Base-by-base conservation (phyloP, 306 rosid genomes). In the Sesbania bispinosa region DNA sequence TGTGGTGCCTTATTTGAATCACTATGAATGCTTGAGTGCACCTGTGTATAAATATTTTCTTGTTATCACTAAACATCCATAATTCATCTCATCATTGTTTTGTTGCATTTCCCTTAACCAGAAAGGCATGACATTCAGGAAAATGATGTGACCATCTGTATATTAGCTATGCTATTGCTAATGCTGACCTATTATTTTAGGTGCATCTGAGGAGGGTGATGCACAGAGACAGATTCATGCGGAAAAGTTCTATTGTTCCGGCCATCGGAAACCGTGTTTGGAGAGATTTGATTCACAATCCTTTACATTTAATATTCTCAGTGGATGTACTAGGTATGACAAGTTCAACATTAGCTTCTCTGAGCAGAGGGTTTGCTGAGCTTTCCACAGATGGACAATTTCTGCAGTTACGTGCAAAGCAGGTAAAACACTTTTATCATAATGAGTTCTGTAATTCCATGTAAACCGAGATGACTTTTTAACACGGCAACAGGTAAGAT, bases 241-340 rank as follows among this genome's bases (percentile, higher is more conserved):
- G 96, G 67, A 85, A 80, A 77, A 94, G 99, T 67, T 87, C 95
- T 45, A 91, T 94, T 57, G 51, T 77, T 83, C 76, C 93, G 26
- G 99, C 97, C 62, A 88, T 91, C 83, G 95, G 89, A 75, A 84
- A 82, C 86, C 99, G 99, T 64, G 76, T 94, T 78, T 94, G 92
- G 93, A 87, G 99, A 80, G 99, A 94, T 70, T 80, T 94, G 80
- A 91, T 94, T 77, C 99, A 94, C 70, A 94, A 94, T 79, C 99
- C 99, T 39, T 75, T 94, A 53, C 99, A 94, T 80, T 79, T 94
- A 71, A 83, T 94, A 82, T 94, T 91, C 85, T 91, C 96, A 4
- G 94, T 94, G 7, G 93, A 94, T 82, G 99, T 94, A 19, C 88
- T 94, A 63, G 97, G 99, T 75, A 91, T 94, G 97, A 86, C 99